Conservation (phyloP, 768 basidiomycete species). For the Fomitopsis serialis region DNA sequence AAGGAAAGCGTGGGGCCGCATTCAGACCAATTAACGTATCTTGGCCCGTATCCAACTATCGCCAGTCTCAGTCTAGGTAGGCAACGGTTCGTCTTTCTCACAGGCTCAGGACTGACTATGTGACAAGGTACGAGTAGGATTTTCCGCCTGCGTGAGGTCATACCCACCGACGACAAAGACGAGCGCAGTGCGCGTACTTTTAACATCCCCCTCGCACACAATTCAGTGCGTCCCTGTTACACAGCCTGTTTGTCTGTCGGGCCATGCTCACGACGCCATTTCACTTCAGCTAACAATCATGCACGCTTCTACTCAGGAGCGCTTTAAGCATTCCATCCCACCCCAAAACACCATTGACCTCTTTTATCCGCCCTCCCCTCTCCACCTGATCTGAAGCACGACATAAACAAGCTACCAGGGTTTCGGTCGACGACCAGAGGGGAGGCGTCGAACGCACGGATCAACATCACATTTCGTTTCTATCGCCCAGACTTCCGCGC, state of each 20-base stretch:
- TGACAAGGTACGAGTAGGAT: slow-evolving; percentile 55
- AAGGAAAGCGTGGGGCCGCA: slow-evolving; percentile 81
- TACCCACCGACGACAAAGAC: slow-evolving; percentile 55
- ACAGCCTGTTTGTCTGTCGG: background rate
- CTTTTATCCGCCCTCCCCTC: slow-evolving; percentile 49
- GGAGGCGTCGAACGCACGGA: slow-evolving; percentile 60
- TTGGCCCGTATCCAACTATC: slow-evolving; percentile 83
- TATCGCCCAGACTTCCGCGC: slow-evolving; percentile 79
- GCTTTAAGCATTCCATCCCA: slow-evolving; percentile 75
- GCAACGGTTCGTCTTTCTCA: slow-evolving; percentile 8
- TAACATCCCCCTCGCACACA: slow-evolving; percentile 72
- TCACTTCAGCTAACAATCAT: slow-evolving; percentile 77
- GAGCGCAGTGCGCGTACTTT: slow-evolving; percentile 63
- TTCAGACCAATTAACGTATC: slow-evolving; percentile 74
- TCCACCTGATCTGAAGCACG: background rate
- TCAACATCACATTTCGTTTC: slow-evolving; percentile 85
- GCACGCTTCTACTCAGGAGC: slow-evolving; percentile 82
- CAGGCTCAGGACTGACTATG: background rate
- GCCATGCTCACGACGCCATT: background rate
- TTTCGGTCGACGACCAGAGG: background rate
- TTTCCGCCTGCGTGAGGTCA: slow-evolving; percentile 74
- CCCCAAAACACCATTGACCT: slow-evolving; percentile 66
- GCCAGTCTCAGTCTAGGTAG: slow-evolving; percentile 77
- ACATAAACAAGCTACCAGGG: background rate
- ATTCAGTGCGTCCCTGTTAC: slow-evolving; percentile 49